Conservation (phyloP, 805 yeast species). For the Kuraishia cidri region DNA sequence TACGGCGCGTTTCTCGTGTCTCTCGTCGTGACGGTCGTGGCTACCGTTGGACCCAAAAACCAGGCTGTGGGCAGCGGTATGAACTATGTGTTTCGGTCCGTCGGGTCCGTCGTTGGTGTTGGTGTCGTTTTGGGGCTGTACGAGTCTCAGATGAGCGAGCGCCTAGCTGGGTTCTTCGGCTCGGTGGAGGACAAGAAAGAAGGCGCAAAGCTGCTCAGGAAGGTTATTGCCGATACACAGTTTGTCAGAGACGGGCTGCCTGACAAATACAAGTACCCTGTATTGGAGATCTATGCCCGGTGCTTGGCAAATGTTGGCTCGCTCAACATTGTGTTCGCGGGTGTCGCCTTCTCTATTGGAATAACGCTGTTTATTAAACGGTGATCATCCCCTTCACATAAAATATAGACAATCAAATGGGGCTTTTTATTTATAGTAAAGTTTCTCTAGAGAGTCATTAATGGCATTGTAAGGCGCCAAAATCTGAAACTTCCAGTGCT, state of each 20-base stretch:
- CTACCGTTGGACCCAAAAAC: conserved; percentile 29
- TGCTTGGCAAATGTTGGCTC: background rate
- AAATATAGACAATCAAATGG: too few relatives aligned
- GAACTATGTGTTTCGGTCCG: conserved; percentile 38
- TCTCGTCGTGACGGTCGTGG: conserved; percentile 29
- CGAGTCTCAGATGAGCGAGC: background rate
- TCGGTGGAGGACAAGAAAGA: conserved; percentile 10
- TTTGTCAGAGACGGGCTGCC: conserved; percentile 21
- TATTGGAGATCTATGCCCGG: conserved; percentile 15
- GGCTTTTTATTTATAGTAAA: too few relatives aligned
- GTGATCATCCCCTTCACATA: too few relatives aligned
- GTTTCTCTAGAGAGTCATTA: too few relatives aligned
- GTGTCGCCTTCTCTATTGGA: background rate
- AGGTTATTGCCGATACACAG: conserved; percentile 13
- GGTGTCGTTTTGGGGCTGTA: conserved; percentile 16
- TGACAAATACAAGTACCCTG: conserved; percentile 12
- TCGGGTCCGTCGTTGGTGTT: conserved; percentile 37
- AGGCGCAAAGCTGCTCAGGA: conserved; percentile 11
- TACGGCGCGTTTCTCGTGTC: conserved; percentile 32
- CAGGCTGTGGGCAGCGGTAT: conserved; percentile 42
- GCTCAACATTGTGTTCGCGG: background rate
- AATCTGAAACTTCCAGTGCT: too few relatives aligned
- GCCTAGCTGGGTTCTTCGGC: conserved; percentile 1
- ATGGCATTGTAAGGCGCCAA: too few relatives aligned
- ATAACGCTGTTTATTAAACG: background rate